Evolutionary conservation across 192 early-diverging fungal species (phyloP).

Genomic region (Backusella parvicylindrica): DNA sequence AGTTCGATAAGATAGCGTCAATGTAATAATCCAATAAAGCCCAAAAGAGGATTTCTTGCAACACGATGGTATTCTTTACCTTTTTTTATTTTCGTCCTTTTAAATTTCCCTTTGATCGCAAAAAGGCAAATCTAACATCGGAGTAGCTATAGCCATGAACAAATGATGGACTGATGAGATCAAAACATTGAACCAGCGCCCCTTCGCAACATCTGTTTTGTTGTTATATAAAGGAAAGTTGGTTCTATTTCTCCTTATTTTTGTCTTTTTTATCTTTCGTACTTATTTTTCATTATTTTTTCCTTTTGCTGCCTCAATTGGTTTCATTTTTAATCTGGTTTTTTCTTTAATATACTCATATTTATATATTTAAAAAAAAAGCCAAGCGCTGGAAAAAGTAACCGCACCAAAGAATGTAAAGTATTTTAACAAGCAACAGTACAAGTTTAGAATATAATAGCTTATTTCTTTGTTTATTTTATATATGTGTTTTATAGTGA

Average conservation of each 20-base stretch:
- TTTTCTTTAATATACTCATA: background rate
- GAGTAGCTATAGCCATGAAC: background rate
- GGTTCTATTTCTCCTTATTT: background rate
- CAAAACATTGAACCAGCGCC: background rate
- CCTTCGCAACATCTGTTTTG: background rate
- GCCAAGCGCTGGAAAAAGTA: background rate
- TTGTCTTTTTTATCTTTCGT: background rate
- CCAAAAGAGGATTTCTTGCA: background rate
- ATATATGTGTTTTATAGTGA: background rate
- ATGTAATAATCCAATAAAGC: background rate
- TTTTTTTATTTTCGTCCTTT: conserved; percentile 6
- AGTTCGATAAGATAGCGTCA: background rate
- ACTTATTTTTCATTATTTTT: background rate
- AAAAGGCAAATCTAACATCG: conserved; percentile 12
- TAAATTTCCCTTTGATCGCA: background rate
- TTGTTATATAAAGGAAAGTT: background rate
- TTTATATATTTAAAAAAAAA: background rate
- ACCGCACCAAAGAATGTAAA: background rate
- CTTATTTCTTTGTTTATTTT: background rate
- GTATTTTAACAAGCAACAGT: background rate
- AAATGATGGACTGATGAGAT: background rate
- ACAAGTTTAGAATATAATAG: background rate
- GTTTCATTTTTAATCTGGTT: no score
- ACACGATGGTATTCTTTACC: conserved; percentile 8
- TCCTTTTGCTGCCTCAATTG: background rate